phyloP scores from a whole-genome alignment of 2,329 filamentous ascomycete species.

The Aureobasidium sp. region DNA sequence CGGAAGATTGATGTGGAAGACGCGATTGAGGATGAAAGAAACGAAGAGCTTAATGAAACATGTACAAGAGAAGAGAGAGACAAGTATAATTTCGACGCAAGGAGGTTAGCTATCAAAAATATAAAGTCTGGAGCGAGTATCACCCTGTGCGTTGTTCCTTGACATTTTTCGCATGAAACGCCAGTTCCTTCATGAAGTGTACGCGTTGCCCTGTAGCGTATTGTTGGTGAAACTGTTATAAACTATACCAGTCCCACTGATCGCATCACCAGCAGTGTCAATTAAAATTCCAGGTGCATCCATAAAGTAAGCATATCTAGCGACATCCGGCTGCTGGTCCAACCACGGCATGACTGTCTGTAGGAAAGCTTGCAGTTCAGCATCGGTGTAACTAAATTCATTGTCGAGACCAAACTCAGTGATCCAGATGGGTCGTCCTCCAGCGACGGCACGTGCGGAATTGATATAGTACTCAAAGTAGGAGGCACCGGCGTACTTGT shows the following conservation, averaged over 20 bases:
- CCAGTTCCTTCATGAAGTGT: neutral
- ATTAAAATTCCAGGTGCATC: constrained; percentile 34
- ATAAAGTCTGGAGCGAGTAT: neutral
- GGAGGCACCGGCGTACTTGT: constrained; percentile 32
- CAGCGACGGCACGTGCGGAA: constrained; percentile 21
- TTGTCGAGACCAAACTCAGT: constrained; percentile 66
- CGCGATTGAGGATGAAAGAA: too few relatives aligned
- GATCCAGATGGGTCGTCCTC: constrained; percentile 38
- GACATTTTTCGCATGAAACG: neutral
- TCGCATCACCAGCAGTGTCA: constrained; percentile 25
- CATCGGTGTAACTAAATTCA: constrained; percentile 33
- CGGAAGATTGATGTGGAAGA: too few relatives aligned
- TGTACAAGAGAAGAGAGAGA: too few relatives aligned
- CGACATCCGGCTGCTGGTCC: constrained; percentile 41
- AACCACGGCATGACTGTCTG: constrained; percentile 46
- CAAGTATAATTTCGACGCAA: too few relatives aligned
- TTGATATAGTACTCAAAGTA: constrained; percentile 51
- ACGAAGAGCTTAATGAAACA: too few relatives aligned
- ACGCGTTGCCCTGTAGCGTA: constrained; percentile 11
- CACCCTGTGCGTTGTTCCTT: neutral
- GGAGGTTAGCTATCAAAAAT: neutral
- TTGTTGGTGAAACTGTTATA: constrained; percentile 28
- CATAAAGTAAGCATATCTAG: constrained; percentile 41
- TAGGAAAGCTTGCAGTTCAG: constrained; percentile 53
- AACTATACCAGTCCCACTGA: constrained; percentile 28